Evolutionary conservation across 1,284 basidiomycete species (phyloP).

Genomic region (Cutaneotrichosporon cavernicola): DNA sequence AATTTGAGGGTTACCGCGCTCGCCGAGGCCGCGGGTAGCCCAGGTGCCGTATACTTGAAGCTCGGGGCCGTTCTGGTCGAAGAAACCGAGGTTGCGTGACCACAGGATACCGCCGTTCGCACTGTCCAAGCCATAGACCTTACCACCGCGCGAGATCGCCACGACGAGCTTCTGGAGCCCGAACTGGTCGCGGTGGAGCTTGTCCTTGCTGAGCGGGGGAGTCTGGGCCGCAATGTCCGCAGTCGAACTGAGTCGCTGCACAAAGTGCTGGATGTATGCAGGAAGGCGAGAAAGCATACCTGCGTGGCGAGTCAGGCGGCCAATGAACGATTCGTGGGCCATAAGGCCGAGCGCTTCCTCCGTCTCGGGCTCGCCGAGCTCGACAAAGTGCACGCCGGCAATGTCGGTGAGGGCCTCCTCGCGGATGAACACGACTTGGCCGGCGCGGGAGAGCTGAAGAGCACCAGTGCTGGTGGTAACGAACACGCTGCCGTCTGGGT

Average conservation of each 20-base stretch:
- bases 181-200: conserved; percentile 70
- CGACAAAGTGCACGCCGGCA: conserved; percentile 67
- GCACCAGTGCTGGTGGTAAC: conserved; percentile 75
- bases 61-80: conserved; percentile 33
- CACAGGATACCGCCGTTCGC: conserved; percentile 72
- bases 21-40: conserved; percentile 39
- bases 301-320: conserved; percentile 63
- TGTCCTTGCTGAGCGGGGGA: conserved; percentile 44
- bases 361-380: conserved; percentile 69
- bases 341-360: conserved; percentile 53
- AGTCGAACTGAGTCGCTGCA: conserved; percentile 68
- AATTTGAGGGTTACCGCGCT: conserved; percentile 42
- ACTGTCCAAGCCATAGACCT: conserved; percentile 79
- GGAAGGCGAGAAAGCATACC: conserved; percentile 70
- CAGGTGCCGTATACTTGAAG: conserved; percentile 40
- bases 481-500: conserved; percentile 42
- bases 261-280: conserved; percentile 66
- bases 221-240: conserved; percentile 59
- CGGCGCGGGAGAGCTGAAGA: conserved; percentile 70
- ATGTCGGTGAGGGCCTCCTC: conserved; percentile 78
- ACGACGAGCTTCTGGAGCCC: conserved; percentile 85
- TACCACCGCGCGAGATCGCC: conserved; percentile 68
- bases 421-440: conserved; percentile 68
- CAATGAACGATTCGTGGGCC: conserved; percentile 61
- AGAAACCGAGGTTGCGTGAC: conserved; percentile 60